Evolutionary conservation across 2,329 filamentous ascomycete species (phyloP).

Genomic region (Alternaria tenuissima): DNA sequence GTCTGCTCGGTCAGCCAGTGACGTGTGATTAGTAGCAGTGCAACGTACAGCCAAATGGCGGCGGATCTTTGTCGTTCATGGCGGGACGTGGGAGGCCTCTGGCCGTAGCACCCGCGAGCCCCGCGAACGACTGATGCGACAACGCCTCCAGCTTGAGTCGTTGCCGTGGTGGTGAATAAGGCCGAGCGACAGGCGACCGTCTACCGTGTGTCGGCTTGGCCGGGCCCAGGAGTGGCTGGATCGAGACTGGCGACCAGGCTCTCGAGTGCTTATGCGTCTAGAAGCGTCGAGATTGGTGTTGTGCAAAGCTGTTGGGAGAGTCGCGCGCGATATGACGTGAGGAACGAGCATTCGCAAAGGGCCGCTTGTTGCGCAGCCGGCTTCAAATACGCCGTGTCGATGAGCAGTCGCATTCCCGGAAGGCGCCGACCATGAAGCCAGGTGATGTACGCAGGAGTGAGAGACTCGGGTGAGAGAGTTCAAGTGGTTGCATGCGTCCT

Average conservation of each 20-base stretch:
- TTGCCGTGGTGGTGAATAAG: neutral
- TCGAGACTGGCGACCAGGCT: neutral
- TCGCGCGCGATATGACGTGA: constrained; percentile 24
- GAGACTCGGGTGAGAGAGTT: neutral
- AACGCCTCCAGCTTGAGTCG: constrained; percentile 35
- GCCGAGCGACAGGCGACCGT: neutral
- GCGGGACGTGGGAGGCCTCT: constrained; percentile 34
- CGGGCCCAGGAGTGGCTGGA: neutral
- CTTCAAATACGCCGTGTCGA: constrained; percentile 4
- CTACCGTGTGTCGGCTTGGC: constrained; percentile 2
- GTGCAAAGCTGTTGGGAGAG: constrained; percentile 23
- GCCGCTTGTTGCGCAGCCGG: constrained; percentile 1
- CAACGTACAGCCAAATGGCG: constrained; percentile 47
- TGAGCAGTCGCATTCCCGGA: constrained; percentile 25
- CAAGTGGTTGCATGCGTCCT: constrained; percentile 1
- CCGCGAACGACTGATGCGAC: constrained; percentile 31
- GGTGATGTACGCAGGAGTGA: neutral
- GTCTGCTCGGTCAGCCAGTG: constrained; percentile 30
- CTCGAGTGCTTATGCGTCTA: neutral
- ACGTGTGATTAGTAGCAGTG: neutral
- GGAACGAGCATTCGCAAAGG: constrained; percentile 14
- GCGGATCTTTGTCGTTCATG: constrained; percentile 46
- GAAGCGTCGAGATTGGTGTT: constrained; percentile 5
- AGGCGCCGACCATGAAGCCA: constrained; percentile 10
- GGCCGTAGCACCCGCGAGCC: constrained; percentile 36